A percentile compares a stretch with the other conserved stretches of the same genome.
Conservation (phyloP, 164 flowering plant species). For the Umbilicus rupestris region DNA sequence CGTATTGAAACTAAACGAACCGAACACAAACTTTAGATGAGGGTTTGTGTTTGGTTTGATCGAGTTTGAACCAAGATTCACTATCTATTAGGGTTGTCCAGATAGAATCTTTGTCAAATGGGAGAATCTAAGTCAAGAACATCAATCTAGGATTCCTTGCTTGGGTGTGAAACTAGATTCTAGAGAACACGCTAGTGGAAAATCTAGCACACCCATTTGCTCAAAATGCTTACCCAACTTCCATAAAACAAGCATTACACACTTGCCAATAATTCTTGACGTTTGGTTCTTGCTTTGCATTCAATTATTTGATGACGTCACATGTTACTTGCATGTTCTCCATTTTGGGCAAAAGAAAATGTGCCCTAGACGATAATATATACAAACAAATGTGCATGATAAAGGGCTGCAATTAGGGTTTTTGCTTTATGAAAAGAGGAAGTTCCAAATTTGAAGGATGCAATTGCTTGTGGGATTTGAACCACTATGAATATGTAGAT, state of each 20-base stretch:
- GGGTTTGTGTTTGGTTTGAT: no score
- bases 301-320: background rate
- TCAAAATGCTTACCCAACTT: background rate
- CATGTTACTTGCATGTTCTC: background rate
- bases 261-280: background rate
- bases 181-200: background rate
- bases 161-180: conserved; percentile 1
- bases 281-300: background rate
- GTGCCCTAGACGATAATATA: background rate
- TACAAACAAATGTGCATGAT: background rate
- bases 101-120: no score
- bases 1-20: no score
- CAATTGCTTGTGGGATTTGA: background rate
- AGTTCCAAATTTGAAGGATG: background rate
- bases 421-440: background rate
- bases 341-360: background rate
- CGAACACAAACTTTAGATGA: no score
- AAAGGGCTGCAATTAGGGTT: background rate
- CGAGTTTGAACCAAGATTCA: no score
- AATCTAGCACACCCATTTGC: background rate
- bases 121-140: background rate
- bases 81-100: no score
- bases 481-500: background rate
- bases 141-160: background rate
- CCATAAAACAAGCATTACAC: conserved; percentile 1